Conservation (phyloP, 169 alveolate genomes). For the Cryptosporidium sp. region DNA sequence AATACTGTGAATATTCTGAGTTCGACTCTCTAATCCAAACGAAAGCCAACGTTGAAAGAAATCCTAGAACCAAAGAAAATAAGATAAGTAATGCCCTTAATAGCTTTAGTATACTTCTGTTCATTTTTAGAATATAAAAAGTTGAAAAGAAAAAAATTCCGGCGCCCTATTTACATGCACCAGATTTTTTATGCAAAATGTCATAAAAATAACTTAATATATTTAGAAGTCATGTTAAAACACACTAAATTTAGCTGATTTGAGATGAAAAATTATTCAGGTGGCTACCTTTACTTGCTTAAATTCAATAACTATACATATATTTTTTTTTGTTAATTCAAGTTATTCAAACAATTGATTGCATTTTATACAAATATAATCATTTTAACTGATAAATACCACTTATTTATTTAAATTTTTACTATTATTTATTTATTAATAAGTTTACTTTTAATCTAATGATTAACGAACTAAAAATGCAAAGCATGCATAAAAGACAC, state of each 20-base stretch:
- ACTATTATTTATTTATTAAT: neutral
- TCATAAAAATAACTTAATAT: neutral
- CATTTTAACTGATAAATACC: neutral
- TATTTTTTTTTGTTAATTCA: neutral
- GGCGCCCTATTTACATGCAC: conserved; percentile 35
- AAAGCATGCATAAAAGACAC: conserved; percentile 32
- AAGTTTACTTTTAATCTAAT: neutral
- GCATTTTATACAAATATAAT: neutral
- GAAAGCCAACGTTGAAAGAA: conserved; percentile 5
- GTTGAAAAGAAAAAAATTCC: neutral
- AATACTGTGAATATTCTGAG: conserved; percentile 33
- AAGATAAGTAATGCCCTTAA: conserved; percentile 33
- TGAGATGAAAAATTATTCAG: too few species aligned
- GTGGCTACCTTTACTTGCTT: neutral
- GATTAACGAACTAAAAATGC: neutral
- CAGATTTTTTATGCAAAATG: neutral
- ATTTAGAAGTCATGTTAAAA: too few species aligned
- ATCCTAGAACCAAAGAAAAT: conserved; percentile 33
- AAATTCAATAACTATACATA: too few species aligned
- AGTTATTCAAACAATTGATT: too few species aligned
- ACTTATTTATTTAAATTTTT: neutral
- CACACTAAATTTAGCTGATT: neutral
- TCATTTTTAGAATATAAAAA: conserved; percentile 4
- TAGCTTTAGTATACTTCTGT: conserved; percentile 11
- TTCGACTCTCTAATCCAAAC: conserved; percentile 34